Conservation (phyloP, 495 filamentous ascomycete genomes). For the Penicillium simplicissimum region DNA sequence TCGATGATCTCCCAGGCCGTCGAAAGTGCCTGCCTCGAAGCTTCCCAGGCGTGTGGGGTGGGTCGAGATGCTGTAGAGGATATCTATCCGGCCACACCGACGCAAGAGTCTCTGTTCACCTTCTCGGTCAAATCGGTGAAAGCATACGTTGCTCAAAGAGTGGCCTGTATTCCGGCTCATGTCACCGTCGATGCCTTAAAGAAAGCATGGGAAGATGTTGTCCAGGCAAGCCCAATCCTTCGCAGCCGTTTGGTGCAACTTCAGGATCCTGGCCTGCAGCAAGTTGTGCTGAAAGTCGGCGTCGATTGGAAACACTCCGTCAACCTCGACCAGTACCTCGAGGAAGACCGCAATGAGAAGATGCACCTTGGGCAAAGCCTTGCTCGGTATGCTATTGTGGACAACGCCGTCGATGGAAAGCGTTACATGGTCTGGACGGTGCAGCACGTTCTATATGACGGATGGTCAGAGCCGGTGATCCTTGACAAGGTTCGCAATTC, state of each 20-base stretch:
- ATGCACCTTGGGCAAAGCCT: slow-evolving; percentile 59
- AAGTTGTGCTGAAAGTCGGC: slow-evolving; percentile 54
- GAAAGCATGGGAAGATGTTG: slow-evolving; percentile 51
- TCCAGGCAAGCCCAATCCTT: slow-evolving; percentile 51
- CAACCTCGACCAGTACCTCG: slow-evolving; percentile 51
- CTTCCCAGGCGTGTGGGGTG: slow-evolving; percentile 30
- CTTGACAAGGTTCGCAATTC: slow-evolving; percentile 52
- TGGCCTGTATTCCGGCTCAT: slow-evolving; percentile 41
- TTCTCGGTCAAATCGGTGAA: slow-evolving; percentile 57
- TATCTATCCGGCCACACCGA: slow-evolving; percentile 63
- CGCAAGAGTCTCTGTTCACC: slow-evolving; percentile 64
- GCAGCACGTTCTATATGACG: slow-evolving; percentile 70
- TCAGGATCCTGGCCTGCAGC: slow-evolving; percentile 54
- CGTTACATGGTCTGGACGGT: slow-evolving; percentile 60
- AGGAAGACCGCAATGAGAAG: slow-evolving; percentile 43
- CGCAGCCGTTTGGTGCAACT: slow-evolving; percentile 62
- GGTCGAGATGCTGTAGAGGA: slow-evolving; percentile 39
- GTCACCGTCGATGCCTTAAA: slow-evolving; percentile 42
- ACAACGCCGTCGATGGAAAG: slow-evolving; percentile 30
- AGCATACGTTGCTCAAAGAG: slow-evolving; percentile 59
- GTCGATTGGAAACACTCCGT: slow-evolving; percentile 42
- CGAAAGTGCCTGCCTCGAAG: slow-evolving; percentile 34
- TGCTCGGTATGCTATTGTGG: slow-evolving; percentile 55
- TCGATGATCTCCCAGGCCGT: slow-evolving; percentile 36
- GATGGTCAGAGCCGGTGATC: slow-evolving; percentile 61